phyloP scores from a whole-genome alignment of 2,329 filamentous ascomycete genomes.

The Zymoseptoria tritici region DNA sequence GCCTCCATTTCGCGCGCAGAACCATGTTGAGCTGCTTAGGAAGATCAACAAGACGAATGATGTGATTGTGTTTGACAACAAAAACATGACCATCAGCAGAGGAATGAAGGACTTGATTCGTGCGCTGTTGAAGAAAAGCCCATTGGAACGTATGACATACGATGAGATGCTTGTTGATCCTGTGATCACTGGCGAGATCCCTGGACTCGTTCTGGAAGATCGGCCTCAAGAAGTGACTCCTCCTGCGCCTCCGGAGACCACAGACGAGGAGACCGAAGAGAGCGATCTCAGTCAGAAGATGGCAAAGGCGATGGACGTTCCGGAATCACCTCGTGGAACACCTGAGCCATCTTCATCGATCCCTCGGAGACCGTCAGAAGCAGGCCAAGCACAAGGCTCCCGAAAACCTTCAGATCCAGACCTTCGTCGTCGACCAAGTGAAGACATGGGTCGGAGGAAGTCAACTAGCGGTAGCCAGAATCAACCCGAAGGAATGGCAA shows the following conservation, averaged over 20 bases:
- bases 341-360: slow-evolving; percentile 12
- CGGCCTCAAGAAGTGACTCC: slow-evolving; percentile 11
- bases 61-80: slow-evolving; percentile 61
- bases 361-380: slow-evolving; percentile 16
- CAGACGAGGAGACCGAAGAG: slow-evolving; percentile 17
- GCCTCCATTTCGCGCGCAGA: slow-evolving; percentile 83
- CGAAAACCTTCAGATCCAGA: slow-evolving; percentile 24
- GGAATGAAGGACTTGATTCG: slow-evolving; percentile 77
- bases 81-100: slow-evolving; percentile 50
- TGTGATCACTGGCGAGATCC: slow-evolving; percentile 26
- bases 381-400: slow-evolving; percentile 10
- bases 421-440: slow-evolving; percentile 10
- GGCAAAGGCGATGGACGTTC: slow-evolving; percentile 23
- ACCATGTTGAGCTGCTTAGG: slow-evolving; percentile 87
- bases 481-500: slow-evolving; percentile 11
- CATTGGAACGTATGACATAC: slow-evolving; percentile 78
- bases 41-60: slow-evolving; percentile 89
- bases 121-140: slow-evolving; percentile 73
- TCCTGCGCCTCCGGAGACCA: slow-evolving; percentile 7
- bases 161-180: slow-evolving; percentile 72
- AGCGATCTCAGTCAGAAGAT: slow-evolving; percentile 27
- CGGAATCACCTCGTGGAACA: slow-evolving; percentile 11
- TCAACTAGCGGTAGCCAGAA: slow-evolving; percentile 17
- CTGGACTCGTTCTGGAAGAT: slow-evolving; percentile 27
- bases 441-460: slow-evolving; percentile 20